Evolutionary conservation across 495 filamentous ascomycete genomes (phyloP).

Genomic region (Tricharina praecox): DNA sequence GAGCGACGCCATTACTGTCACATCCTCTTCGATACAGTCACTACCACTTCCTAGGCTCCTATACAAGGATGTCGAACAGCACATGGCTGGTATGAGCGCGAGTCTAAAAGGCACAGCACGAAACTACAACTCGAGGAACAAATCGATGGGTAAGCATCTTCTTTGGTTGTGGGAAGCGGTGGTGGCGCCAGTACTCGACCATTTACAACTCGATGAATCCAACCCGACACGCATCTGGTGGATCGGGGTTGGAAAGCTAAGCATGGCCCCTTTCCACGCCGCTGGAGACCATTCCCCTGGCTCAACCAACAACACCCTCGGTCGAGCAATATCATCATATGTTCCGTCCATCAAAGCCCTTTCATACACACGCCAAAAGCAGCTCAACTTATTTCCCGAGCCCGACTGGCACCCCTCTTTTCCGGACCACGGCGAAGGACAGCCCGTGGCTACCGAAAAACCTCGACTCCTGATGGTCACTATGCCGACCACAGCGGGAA

Average conservation of each 20-base stretch:
- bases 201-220: slow-evolving; percentile 2
- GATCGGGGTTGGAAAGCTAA: slow-evolving; percentile 17
- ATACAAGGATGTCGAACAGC: background rate
- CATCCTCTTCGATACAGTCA: slow-evolving; percentile 7
- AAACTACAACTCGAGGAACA: slow-evolving; percentile 5
- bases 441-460: background rate
- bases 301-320: slow-evolving; percentile 11
- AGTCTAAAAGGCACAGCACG: background rate
- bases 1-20: slow-evolving; percentile 19
- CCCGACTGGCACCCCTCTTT: background rate
- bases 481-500: slow-evolving; percentile 21
- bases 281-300: slow-evolving; percentile 15
- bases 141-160: slow-evolving; percentile 8
- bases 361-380: slow-evolving; percentile 9
- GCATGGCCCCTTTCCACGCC: slow-evolving; percentile 19
- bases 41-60: slow-evolving; percentile 7
- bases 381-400: background rate
- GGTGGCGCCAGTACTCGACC: slow-evolving; percentile 9
- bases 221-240: slow-evolving; percentile 7
- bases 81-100: slow-evolving; percentile 1
- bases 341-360: slow-evolving; percentile 23
- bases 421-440: background rate
- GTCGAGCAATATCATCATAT: slow-evolving; percentile 22
- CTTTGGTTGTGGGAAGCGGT: slow-evolving; percentile 14
- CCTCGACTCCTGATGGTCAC: slow-evolving; percentile 11